A percentile compares a stretch with the other conserved stretches of the same genome.
phyloP scores from a whole-genome alignment of 805 yeast species.

The Metschnikowia arizonensis region DNA sequence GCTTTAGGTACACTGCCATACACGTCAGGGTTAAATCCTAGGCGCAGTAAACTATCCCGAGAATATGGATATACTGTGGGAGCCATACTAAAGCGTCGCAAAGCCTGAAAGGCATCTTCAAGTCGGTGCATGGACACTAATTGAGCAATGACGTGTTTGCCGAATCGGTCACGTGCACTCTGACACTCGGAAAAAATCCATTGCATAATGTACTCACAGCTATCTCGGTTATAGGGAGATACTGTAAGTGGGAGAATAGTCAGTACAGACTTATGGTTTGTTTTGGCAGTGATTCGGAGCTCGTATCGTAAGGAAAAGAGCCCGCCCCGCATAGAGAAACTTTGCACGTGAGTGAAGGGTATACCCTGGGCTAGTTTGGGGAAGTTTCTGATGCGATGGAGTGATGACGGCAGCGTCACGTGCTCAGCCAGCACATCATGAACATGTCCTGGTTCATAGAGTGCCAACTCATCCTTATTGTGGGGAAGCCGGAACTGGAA shows the following conservation, averaged over 20 bases:
- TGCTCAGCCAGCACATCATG: slow-evolving; percentile 1
- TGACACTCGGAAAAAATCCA: slow-evolving; percentile 54
- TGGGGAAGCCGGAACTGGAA: slow-evolving; percentile 31
- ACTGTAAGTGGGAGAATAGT: slow-evolving; percentile 50
- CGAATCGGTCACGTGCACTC: slow-evolving; percentile 35
- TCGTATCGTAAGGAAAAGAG: slow-evolving; percentile 52
- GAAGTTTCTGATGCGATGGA: slow-evolving; percentile 20
- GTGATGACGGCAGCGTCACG: slow-evolving; percentile 16
- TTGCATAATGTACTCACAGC: slow-evolving; percentile 46
- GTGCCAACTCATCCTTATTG: slow-evolving; percentile 32
- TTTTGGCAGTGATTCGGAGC: slow-evolving; percentile 45
- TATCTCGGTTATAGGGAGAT: slow-evolving; percentile 47
- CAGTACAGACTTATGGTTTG: slow-evolving; percentile 47
- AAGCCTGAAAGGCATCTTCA: slow-evolving; percentile 20
- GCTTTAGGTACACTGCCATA: slow-evolving; percentile 20
- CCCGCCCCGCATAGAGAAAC: slow-evolving; percentile 49
- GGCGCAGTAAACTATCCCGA: slow-evolving; percentile 34
- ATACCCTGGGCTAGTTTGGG: slow-evolving; percentile 36
- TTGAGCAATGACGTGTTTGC: slow-evolving; percentile 25
- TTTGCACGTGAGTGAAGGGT: slow-evolving; percentile 44
- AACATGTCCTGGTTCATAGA: slow-evolving; percentile 13
- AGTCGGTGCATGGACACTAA: slow-evolving; percentile 18
- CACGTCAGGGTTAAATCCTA: slow-evolving; percentile 37
- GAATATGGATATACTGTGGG: slow-evolving; percentile 29
- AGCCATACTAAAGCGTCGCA: slow-evolving; percentile 24